These are phyloP conservation scores for Xylaria grammica DNA, from an alignment of 495 filamentous ascomycete species.

Conservation along the genomic window DNA sequence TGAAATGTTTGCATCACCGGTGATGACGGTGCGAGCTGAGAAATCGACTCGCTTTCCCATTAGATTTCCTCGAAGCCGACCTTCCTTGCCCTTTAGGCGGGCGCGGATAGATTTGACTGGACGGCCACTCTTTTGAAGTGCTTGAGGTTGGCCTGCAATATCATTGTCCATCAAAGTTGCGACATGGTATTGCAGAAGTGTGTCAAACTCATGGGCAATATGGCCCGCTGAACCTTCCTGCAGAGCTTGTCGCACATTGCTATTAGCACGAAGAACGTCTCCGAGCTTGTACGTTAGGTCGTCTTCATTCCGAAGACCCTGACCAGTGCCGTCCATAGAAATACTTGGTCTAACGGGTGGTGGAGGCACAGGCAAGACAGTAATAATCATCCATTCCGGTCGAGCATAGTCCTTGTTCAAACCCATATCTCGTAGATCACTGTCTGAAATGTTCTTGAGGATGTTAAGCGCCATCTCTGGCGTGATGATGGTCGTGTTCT, in stretches of 20 bases:
- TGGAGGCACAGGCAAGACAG: slow-evolving; percentile 91
- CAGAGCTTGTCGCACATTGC: slow-evolving; percentile 86
- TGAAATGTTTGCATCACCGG: slow-evolving; percentile 94
- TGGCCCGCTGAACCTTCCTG: slow-evolving; percentile 89
- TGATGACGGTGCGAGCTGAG: slow-evolving; percentile 98
- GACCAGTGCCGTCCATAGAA: slow-evolving; percentile 85
- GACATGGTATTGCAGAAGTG: slow-evolving; percentile 94
- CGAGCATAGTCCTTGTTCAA: slow-evolving; percentile 91
- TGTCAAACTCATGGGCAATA: slow-evolving; percentile 86
- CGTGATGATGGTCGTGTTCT: slow-evolving; percentile 85
- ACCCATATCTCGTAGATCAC: slow-evolving; percentile 84
- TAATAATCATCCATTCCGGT: slow-evolving; percentile 98
- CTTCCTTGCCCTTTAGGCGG: slow-evolving; percentile 97
- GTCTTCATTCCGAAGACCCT: slow-evolving; percentile 90
- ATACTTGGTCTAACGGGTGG: slow-evolving; percentile 96
- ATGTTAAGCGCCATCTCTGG: slow-evolving; percentile 82
- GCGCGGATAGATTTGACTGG: slow-evolving; percentile 96
- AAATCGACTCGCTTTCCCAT: slow-evolving; percentile 99
- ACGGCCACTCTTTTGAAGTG: slow-evolving; percentile 93
- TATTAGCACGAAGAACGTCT: slow-evolving; percentile 97
- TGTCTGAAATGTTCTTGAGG: slow-evolving; percentile 78
- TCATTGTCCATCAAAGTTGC: slow-evolving; percentile 99
- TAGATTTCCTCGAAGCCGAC: slow-evolving; percentile 93
- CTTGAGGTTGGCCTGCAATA: slow-evolving; percentile 93
- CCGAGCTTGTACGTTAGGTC: slow-evolving; percentile 98